Conservation (phyloP, 2,329 filamentous ascomycete genomes). For the Penicillium thymicola region DNA sequence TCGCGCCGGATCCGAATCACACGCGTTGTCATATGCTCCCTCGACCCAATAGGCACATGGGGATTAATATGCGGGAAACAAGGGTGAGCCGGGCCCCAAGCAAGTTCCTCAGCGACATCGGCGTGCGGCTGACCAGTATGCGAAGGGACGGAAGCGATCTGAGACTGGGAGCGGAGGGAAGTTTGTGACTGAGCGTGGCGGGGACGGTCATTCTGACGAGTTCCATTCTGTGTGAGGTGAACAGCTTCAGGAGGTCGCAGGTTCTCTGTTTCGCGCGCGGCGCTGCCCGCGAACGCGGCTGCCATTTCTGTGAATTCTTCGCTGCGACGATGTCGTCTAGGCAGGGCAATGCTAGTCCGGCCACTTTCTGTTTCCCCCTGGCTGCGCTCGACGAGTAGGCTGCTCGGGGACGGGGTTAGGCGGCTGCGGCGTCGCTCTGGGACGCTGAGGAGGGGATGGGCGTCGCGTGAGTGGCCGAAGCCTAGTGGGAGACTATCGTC, state of each 20-base stretch:
- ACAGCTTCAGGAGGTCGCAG: slow-evolving; percentile 31
- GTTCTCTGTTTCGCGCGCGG: slow-evolving; percentile 26
- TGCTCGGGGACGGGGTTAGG: slow-evolving; percentile 47
- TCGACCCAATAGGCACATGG: slow-evolving; percentile 75
- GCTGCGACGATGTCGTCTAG: slow-evolving; percentile 42
- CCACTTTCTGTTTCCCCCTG: slow-evolving; percentile 45
- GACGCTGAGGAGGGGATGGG: slow-evolving; percentile 56
- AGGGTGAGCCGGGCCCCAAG: slow-evolving; percentile 91
- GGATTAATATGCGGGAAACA: slow-evolving; percentile 93
- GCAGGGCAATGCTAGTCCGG: slow-evolving; percentile 53
- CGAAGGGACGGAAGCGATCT: slow-evolving; percentile 39
- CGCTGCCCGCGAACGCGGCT: slow-evolving; percentile 26
- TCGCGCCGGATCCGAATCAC: slow-evolving; percentile 90
- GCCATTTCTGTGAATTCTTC: slow-evolving; percentile 26
- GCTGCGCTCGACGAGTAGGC: slow-evolving; percentile 49
- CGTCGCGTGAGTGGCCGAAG: slow-evolving; percentile 43
- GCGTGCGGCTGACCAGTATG: slow-evolving; percentile 34
- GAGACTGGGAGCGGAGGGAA: slow-evolving; percentile 42
- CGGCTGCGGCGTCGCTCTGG: slow-evolving; percentile 56
- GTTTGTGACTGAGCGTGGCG: slow-evolving; percentile 41
- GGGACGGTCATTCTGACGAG: slow-evolving; percentile 27
- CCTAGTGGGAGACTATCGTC: slow-evolving; percentile 36
- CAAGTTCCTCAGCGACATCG: slow-evolving; percentile 65
- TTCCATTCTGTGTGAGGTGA: slow-evolving; percentile 27
- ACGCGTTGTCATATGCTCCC: slow-evolving; percentile 72